Evolutionary conservation across 2,329 filamentous ascomycete genomes (phyloP).

Genomic region (Paraconiothyrium sp.): DNA sequence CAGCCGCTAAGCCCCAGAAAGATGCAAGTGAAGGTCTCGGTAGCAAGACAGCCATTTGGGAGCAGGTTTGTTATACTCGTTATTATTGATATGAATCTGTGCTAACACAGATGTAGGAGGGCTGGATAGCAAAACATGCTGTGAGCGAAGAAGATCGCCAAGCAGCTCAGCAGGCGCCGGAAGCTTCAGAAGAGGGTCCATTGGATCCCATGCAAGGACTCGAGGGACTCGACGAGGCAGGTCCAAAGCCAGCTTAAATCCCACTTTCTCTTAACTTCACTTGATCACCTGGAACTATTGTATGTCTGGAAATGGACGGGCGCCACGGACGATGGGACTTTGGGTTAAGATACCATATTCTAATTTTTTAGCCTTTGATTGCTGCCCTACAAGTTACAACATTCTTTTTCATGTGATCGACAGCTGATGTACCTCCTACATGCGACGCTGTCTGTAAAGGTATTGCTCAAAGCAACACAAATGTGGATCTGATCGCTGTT

Average conservation of each 20-base stretch:
- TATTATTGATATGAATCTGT: background rate
- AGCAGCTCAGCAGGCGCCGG: slow-evolving; percentile 65
- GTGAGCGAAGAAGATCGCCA: slow-evolving; percentile 80
- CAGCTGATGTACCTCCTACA: background rate
- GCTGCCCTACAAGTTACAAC: too few species aligned
- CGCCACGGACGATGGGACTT: slow-evolving; percentile 10
- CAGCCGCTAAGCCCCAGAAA: slow-evolving; percentile 90
- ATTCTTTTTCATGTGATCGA: too few species aligned
- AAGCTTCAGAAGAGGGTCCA: slow-evolving; percentile 62
- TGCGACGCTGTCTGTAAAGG: background rate
- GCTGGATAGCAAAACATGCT: slow-evolving; percentile 89
- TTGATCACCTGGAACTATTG: background rate
- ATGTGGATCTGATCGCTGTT: background rate
- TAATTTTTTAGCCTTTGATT: background rate
- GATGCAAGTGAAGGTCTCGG: slow-evolving; percentile 86
- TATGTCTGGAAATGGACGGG: slow-evolving; percentile 1
- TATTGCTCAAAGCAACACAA: background rate
- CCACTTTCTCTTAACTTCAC: background rate
- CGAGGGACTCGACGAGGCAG: slow-evolving; percentile 91
- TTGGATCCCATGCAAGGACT: slow-evolving; percentile 96
- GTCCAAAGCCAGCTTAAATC: slow-evolving; percentile 78
- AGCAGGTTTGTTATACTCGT: slow-evolving; percentile 74
- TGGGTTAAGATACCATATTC: slow-evolving; percentile 19
- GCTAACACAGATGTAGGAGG: slow-evolving; percentile 70
- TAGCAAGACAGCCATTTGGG: slow-evolving; percentile 94